These are phyloP conservation scores for Dactylellina leptospora DNA, from an alignment of 2,329 filamentous ascomycete species.

Conservation along the genomic window DNA sequence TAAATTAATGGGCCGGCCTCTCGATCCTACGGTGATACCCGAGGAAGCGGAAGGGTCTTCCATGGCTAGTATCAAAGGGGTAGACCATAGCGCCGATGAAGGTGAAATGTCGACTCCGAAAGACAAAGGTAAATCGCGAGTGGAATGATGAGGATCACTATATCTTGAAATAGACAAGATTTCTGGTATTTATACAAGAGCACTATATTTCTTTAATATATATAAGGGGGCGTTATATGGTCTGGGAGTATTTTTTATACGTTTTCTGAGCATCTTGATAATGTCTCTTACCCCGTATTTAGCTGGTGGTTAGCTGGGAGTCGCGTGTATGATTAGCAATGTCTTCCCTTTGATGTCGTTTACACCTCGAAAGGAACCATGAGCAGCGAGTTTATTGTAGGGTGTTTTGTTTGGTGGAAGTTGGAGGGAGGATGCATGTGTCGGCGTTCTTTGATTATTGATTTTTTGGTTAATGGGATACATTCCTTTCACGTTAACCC, in stretches of 20 bases:
- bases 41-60: conserved; percentile 48
- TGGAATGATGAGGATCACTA: conserved; percentile 2
- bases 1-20: conserved; percentile 35
- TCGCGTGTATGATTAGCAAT: conserved; percentile 35
- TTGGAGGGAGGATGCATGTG: conserved; percentile 1
- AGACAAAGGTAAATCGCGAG: conserved; percentile 36
- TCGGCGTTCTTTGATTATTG: not conserved
- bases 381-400: not conserved
- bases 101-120: conserved; percentile 2
- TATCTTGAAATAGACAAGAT: too few relatives aligned
- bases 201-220: conserved; percentile 1
- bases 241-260: not conserved
- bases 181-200: not conserved
- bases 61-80: conserved; percentile 42
- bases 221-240: conserved; percentile 7
- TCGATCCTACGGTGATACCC: conserved; percentile 47
- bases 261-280: not conserved
- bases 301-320: too few relatives aligned
- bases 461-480: not conserved
- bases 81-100: conserved; percentile 29
- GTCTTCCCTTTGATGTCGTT: too few relatives aligned
- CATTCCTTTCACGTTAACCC: not conserved
- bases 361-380: too few relatives aligned
- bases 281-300: not conserved
- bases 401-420: conserved; percentile 2